A percentile compares a stretch with the other conserved stretches of the same genome.
Conservation (phyloP, 345 rosid genomes). For the Carallia pectinifolia region DNA sequence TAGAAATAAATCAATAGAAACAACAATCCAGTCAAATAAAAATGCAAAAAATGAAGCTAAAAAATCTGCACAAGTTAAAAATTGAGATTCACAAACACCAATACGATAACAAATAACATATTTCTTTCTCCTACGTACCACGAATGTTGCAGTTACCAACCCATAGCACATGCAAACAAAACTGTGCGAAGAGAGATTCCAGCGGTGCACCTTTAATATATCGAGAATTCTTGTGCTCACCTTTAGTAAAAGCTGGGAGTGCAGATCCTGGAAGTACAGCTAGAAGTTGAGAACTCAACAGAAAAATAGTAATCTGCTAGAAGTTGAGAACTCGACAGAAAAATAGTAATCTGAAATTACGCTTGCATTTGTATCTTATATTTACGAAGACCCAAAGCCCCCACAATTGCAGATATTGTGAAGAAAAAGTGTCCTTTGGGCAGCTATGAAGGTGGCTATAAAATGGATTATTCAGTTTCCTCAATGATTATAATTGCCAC, state of each 20-base stretch:
- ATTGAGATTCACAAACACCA: not conserved
- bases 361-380: too few relatives aligned
- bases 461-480: too few relatives aligned
- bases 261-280: constrained; percentile 40
- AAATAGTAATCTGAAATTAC: not conserved
- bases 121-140: constrained; percentile 48
- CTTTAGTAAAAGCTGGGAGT: constrained; percentile 48
- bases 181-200: constrained; percentile 78
- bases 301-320: not conserved
- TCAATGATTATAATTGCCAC: too few relatives aligned
- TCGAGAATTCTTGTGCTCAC: constrained; percentile 69
- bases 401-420: too few relatives aligned
- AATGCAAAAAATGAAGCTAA: not conserved
- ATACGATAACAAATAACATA: not conserved
- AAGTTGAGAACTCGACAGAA: not conserved
- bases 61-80: not conserved
- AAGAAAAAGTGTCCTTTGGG: too few relatives aligned
- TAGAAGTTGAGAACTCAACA: not conserved
- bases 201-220: constrained; percentile 83
- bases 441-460: too few relatives aligned
- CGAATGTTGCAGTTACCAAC: constrained; percentile 89
- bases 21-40: not conserved
- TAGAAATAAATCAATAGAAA: constrained; percentile 22
- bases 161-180: constrained; percentile 86
- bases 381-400: too few relatives aligned